Evolutionary conservation across 108 stramenopile species (phyloP), one percentile per base, ranked within the genome.

Genomic region (Bacterosira constricta): DNA sequence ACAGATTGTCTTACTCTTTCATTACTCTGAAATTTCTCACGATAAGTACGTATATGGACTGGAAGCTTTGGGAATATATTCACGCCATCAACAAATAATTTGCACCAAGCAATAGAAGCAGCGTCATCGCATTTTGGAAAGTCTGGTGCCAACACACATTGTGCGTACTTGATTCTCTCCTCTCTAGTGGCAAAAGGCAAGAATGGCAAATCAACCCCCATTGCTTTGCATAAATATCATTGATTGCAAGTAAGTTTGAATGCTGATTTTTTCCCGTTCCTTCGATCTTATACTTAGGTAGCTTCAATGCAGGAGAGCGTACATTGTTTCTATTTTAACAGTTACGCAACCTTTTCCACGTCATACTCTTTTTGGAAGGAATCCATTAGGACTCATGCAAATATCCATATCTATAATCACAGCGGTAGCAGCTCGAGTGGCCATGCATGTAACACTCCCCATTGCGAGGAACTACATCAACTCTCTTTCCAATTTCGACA

Each of bases 11-110:
- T 27, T 1, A 67, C 54, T 56, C 53, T 15, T 29, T 67, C 53
- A 42, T 67, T 67, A 12, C 39, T 20, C 29, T 67, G 39, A 36
- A 26, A 67, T 0, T 30, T 25, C 6, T 56, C 54, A 29, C 29
- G 41, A 55, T 67, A 38, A n/a, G n/a, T 70, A 15, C 51, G 13
- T 11, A 63, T 12, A 49, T 72, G 62, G 29, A 62, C 32, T 18
- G 62, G 71, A 25, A 72, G 50, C 49, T 72, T 72, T 25, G 71
- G 71, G 41, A 63, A 52, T 27, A 72, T 63, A 32, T 63, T 29
- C 8, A 72, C 38, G 2, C 61, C 71, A 72, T 63, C 51, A 53
- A 72, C 62, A n/a, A 27, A n/a, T n/a, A n/a, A 42, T n/a, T 63
- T 72, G 51, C 71, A 72, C 71, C 71, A 72, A 20, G 4, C 49